These are phyloP conservation scores for Puccinia horiana DNA, from an alignment of 1,284 basidiomycete genomes.

Conservation along the genomic window DNA sequence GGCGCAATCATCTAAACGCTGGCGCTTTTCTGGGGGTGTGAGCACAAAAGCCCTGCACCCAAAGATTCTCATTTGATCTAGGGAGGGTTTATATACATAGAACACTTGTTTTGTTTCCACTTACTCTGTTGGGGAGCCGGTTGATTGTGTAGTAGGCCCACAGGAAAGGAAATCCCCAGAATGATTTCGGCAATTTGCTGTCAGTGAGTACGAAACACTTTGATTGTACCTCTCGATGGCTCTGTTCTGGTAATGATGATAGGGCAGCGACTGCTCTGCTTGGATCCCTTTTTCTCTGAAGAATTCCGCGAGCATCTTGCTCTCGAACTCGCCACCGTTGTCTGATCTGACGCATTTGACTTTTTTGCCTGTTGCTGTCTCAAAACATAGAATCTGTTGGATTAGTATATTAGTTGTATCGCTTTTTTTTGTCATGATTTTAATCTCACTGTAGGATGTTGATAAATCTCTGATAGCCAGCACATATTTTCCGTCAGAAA, in stretches of 20 bases:
- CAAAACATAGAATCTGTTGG: not conserved
- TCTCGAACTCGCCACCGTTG: constrained; percentile 16
- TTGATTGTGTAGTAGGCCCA: not conserved
- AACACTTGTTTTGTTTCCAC: not conserved
- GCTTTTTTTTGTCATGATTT: not conserved
- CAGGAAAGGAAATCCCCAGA: constrained; percentile 13
- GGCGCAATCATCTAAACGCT: constrained; percentile 1
- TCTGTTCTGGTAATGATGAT: constrained; percentile 5
- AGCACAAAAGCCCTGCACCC: not conserved
- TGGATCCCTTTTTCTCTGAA: not conserved
- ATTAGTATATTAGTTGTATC: not conserved
- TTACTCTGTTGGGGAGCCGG: not conserved
- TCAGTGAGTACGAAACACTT: not conserved
- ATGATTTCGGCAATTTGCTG: not conserved
- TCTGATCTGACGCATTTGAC: constrained; percentile 3
- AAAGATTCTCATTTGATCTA: not conserved
- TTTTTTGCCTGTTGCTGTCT: not conserved
- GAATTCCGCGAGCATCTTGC: not conserved
- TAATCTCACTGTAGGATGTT: constrained; percentile 9
- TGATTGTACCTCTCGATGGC: not conserved
- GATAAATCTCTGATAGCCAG: not conserved
- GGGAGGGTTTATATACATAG: not conserved
- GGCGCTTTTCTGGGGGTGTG: not conserved
- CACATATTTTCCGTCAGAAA: not conserved
- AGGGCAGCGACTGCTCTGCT: not conserved